Evolutionary conservation across 495 filamentous ascomycete genomes (phyloP), one percentile per base, ranked within the genome.

Genomic region (Ascodesmis nigricans): DNA sequence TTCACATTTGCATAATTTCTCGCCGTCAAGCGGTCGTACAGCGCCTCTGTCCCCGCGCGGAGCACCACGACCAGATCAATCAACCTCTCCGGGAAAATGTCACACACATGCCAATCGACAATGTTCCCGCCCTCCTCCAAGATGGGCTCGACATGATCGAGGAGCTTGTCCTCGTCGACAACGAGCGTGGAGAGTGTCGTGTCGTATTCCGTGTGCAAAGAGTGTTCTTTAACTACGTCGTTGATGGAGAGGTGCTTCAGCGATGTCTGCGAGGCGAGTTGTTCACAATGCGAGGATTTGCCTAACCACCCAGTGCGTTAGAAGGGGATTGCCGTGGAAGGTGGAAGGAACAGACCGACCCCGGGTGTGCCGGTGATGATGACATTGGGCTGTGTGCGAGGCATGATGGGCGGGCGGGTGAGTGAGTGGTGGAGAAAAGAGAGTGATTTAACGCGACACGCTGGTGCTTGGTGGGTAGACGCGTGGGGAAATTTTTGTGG

Each of bases 71-170:
- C 84, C 1, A 99, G 67, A 50, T 99, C 90, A 45, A 95, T 75
- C 78, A 80, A 91, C 49, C 74, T 73, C 52, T 75, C 69, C 15
- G 90, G 84, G 52, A 99, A 95, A 20, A 95, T 58, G 49, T 99
- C 90, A 57, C 84, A 93, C 0, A 80, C 83, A 55, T 99, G 87
- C 87, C 84, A 99, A 56, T 99, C 90, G 43, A 99, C 78, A 49
- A 99, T 68, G 52, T 70, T 76, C 10, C 90, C 90, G 39, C 90
- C 90, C 17, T 66, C 53, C 41, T 72, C 66, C 33, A 78, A 64
- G 36, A 81, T 71, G 31, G 81, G 67, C 57, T 97, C 87, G 35
- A 97, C 73, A 10, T 73, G 66, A 52, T 95, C 87, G 21, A 97
- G 62, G 10, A 97, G 59, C 78, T 91, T 91, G 51, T 95, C 84